Percentiles rank a stretch among this genome's conserved stretches.
Evolutionary conservation across 805 yeast species (phyloP).

Genomic region (Kazachstania kunashirensis): DNA sequence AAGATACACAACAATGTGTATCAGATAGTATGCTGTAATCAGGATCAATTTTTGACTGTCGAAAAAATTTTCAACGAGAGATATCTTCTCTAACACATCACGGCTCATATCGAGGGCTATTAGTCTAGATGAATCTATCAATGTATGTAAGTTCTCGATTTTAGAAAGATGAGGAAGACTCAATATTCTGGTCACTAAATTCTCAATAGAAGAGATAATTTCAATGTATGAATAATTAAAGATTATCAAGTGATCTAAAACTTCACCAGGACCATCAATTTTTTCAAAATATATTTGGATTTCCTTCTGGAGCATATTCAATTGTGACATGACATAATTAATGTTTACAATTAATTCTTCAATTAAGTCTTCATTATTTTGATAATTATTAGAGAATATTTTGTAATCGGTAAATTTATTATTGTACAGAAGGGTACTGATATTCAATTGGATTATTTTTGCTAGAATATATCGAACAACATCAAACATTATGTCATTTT

Average conservation of each 20-base stretch:
- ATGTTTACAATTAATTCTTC: not conserved
- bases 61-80: not conserved
- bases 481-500: not conserved
- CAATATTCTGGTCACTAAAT: not conserved
- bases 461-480: slow-evolving; percentile 7
- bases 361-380: not conserved
- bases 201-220: not conserved
- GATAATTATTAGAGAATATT: slow-evolving; percentile 3
- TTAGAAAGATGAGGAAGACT: not conserved
- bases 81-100: not conserved
- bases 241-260: not conserved
- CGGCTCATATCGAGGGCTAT: not conserved
- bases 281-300: not conserved
- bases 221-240: not conserved
- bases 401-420: slow-evolving; percentile 8
- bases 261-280: not conserved
- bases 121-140: not conserved
- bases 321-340: not conserved
- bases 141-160: not conserved
- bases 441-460: slow-evolving; percentile 3
- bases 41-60: not conserved
- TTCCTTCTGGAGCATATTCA: not conserved
- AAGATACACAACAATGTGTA: not conserved
- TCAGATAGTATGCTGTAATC: not conserved
- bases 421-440: slow-evolving; percentile 5